A percentile compares a stretch with the other conserved stretches of the same genome.
phyloP scores from a whole-genome alignment of 139 green algal genomes.

The Yamagishiella unicocca region DNA sequence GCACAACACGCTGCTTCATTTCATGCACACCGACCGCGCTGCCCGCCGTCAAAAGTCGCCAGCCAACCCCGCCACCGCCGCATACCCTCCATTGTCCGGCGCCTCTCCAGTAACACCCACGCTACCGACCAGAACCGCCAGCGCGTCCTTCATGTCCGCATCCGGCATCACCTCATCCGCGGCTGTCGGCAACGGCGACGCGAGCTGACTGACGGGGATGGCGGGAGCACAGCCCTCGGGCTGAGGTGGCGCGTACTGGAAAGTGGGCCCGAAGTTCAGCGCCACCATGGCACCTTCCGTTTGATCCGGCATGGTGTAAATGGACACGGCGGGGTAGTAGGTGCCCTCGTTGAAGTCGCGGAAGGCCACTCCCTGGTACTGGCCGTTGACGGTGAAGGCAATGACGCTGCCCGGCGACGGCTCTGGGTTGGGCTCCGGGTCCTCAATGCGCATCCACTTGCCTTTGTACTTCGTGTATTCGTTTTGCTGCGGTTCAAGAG shows the following conservation, averaged over 20 bases:
- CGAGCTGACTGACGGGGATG: constrained; percentile 37
- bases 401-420: constrained; percentile 70
- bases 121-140: background rate
- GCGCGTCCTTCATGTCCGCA: background rate
- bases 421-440: constrained; percentile 52
- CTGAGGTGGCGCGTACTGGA: constrained; percentile 43
- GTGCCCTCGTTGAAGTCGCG: constrained; percentile 79
- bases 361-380: constrained; percentile 78
- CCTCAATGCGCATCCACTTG: constrained; percentile 64
- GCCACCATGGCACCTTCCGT: constrained; percentile 67
- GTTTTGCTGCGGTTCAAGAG: constrained; percentile 56
- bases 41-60: too few species aligned
- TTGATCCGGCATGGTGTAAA: constrained; percentile 82
- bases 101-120: background rate
- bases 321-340: constrained; percentile 86
- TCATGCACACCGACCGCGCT: too few species aligned
- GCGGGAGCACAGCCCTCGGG: constrained; percentile 36
- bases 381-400: constrained; percentile 82
- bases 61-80: background rate
- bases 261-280: constrained; percentile 86
- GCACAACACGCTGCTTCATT: too few species aligned
- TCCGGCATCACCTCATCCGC: background rate
- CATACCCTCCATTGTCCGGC: background rate
- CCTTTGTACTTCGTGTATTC: constrained; percentile 65
- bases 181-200: background rate